Percentiles rank a stretch among this genome's conserved stretches.
Conservation (phyloP, 2,329 filamentous ascomycete species). For the Diplodia mutila region DNA sequence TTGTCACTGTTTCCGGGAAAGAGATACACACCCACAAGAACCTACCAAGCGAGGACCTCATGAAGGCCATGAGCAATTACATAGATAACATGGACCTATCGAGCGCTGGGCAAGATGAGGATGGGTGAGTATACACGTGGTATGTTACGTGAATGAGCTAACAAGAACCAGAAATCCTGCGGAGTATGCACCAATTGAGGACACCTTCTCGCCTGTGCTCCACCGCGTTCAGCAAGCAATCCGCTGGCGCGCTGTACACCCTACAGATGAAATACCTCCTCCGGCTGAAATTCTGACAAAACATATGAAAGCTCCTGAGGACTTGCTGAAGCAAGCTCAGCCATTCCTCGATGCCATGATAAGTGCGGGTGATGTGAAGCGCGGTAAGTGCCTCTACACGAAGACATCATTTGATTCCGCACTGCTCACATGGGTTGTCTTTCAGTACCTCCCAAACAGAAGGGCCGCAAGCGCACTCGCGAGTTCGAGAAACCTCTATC, state of each 20-base stretch:
- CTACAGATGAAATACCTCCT: conserved; percentile 65
- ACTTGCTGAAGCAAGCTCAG: conserved; percentile 63
- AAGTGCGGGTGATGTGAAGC: conserved; percentile 76
- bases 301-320: conserved; percentile 72
- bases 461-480: conserved; percentile 67
- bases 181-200: conserved; percentile 74
- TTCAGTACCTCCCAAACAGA: conserved; percentile 73
- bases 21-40: conserved; percentile 80
- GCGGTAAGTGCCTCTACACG: conserved; percentile 41
- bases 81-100: conserved; percentile 93
- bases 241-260: conserved; percentile 76
- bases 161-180: conserved; percentile 48
- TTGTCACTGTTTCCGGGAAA: conserved; percentile 85
- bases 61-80: conserved; percentile 83
- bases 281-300: conserved; percentile 68
- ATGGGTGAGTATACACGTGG: conserved; percentile 48
- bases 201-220: conserved; percentile 82
- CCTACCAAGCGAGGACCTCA: conserved; percentile 74
- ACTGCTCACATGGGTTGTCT: conserved; percentile 1
- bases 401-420: no score
- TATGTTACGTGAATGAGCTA: conserved; percentile 18
- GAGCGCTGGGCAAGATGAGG: conserved; percentile 71
- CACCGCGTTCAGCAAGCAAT: conserved; percentile 88
- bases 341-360: conserved; percentile 66
- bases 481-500: conserved; percentile 82